These are phyloP conservation scores for Oryza longistaminata DNA, from an alignment of 176 grass and related monocot species.

Conservation along the genomic window DNA sequence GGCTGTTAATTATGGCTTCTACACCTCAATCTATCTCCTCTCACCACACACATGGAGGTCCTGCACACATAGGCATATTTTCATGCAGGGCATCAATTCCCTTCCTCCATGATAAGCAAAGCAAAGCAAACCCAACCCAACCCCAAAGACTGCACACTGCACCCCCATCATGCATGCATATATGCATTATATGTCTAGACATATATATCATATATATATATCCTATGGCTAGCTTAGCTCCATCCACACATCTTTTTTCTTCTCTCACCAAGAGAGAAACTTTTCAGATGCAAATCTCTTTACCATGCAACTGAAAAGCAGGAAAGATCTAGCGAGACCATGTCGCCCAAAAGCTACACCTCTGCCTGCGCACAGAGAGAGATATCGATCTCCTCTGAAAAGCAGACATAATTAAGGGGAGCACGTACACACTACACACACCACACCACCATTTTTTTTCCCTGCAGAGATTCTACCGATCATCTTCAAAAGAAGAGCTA, in stretches of 20 bases:
- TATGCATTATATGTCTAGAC: too few relatives aligned
- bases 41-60: neutral
- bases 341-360: slow-evolving; percentile 49
- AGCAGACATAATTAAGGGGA: neutral
- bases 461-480: slow-evolving; percentile 30
- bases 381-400: neutral
- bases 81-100: slow-evolving; percentile 42
- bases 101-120: slow-evolving; percentile 49
- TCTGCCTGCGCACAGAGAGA: slow-evolving; percentile 18
- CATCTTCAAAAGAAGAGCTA: slow-evolving; percentile 24
- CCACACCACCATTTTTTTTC: slow-evolving; percentile 13
- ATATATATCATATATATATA: neutral
- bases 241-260: slow-evolving; percentile 16
- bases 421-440: slow-evolving; percentile 7
- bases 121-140: slow-evolving; percentile 3
- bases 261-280: slow-evolving; percentile 19
- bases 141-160: slow-evolving; percentile 10
- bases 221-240: neutral
- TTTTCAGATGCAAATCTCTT: slow-evolving; percentile 80
- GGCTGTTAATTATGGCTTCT: slow-evolving; percentile 8
- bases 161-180: slow-evolving; percentile 3
- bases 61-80: too few relatives aligned
- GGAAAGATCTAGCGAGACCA: slow-evolving; percentile 38
- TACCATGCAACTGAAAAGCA: slow-evolving; percentile 56
- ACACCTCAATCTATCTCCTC: neutral